Percentiles rank a stretch among this genome's conserved stretches.
These are phyloP conservation scores for Castanea sativa DNA, from an alignment of 306 rosid genomes.

Conservation along the genomic window DNA sequence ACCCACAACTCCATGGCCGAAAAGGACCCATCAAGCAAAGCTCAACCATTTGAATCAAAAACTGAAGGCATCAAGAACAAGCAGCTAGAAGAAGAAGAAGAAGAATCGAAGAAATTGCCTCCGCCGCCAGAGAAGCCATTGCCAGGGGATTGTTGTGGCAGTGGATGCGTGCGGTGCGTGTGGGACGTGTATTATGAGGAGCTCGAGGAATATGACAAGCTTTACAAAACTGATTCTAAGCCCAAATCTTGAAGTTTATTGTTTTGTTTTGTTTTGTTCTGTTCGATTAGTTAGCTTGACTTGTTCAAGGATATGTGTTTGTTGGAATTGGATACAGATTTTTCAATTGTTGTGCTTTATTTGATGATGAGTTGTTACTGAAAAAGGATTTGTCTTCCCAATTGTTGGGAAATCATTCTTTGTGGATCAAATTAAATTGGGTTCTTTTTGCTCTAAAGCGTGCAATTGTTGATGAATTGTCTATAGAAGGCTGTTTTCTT, in stretches of 20 bases:
- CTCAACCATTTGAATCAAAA: slow-evolving; percentile 4
- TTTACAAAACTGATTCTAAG: slow-evolving; percentile 35
- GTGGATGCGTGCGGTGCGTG: slow-evolving; percentile 91
- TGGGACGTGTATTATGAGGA: slow-evolving; percentile 91
- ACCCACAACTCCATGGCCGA: slow-evolving; percentile 29
- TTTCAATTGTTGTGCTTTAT: not conserved
- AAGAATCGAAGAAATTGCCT: slow-evolving; percentile 17
- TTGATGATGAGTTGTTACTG: not conserved
- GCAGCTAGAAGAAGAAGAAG: not conserved
- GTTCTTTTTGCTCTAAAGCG: not conserved
- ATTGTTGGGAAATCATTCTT: not conserved
- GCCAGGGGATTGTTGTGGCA: slow-evolving; percentile 88
- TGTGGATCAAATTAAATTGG: not conserved
- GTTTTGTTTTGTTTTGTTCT: not conserved
- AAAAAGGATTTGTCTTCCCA: not conserved
- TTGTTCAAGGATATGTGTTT: not conserved
- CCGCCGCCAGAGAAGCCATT: slow-evolving; percentile 89
- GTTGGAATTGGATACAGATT: not conserved
- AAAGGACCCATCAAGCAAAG: not conserved
- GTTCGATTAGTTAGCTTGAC: no score
- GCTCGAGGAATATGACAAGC: slow-evolving; percentile 69
- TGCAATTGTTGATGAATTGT: no score
- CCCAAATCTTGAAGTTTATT: slow-evolving; percentile 9
- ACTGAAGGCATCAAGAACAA: not conserved
- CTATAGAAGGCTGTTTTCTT: no score